Conservation (phyloP, 345 rosid genomes). For the Gossypium longicalyx region DNA sequence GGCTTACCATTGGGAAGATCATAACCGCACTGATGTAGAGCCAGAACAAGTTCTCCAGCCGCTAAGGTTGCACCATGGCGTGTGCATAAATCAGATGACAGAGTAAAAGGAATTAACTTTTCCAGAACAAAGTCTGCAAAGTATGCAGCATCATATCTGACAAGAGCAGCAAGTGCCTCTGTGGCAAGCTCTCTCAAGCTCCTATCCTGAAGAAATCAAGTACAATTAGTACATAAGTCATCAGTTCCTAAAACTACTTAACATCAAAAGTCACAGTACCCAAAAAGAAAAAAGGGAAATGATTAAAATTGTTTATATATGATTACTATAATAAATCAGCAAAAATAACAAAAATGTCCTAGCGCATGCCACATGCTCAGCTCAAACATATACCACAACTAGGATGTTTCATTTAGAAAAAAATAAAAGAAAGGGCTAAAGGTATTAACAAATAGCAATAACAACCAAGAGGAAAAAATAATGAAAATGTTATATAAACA, state of each 20-base stretch:
- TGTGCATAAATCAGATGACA: constrained; percentile 80
- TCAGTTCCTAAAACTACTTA: not conserved
- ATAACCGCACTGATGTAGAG: constrained; percentile 54
- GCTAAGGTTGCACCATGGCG: constrained; percentile 98
- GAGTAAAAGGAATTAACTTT: constrained; percentile 72
- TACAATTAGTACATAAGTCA: not conserved
- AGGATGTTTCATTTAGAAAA: not conserved
- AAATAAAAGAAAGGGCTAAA: not conserved
- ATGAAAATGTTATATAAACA: not conserved
- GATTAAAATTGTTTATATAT: not conserved
- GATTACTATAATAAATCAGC: not conserved
- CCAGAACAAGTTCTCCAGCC: constrained; percentile 74
- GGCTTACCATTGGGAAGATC: constrained; percentile 64
- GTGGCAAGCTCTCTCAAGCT: constrained; percentile 89
- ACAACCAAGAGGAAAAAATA: constrained; percentile 3
- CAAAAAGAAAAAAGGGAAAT: not conserved
- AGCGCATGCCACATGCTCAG: not conserved
- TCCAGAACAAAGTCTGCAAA: constrained; percentile 61
- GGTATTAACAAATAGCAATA: constrained; percentile 4
- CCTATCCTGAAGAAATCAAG: constrained; percentile 58
- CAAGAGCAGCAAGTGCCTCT: constrained; percentile 87
- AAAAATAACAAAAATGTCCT: not conserved
- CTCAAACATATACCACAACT: not conserved
- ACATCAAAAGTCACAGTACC: constrained; percentile 11
- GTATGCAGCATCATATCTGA: constrained; percentile 67